Conservation (phyloP, 2,329 filamentous ascomycete genomes). For the Thelonectria olida region DNA sequence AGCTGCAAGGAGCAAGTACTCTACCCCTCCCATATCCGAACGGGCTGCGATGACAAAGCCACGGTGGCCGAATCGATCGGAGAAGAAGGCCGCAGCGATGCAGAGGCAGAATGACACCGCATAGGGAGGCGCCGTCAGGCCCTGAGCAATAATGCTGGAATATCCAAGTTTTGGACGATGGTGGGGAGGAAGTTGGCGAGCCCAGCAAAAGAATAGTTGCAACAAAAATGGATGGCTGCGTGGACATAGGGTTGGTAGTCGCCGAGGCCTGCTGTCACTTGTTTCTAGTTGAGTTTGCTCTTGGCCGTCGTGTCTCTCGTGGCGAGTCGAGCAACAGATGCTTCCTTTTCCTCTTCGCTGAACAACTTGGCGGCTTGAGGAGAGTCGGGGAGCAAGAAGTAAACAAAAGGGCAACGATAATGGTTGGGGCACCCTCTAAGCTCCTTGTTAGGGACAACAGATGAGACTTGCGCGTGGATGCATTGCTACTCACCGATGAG, state of each 20-base stretch:
- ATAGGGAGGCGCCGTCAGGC: slow-evolving; percentile 21
- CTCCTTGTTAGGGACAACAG: too few species aligned
- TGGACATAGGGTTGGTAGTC: slow-evolving; percentile 26
- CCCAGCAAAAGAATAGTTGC: slow-evolving; percentile 25
- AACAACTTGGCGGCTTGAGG: too few species aligned
- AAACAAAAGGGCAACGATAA: too few species aligned
- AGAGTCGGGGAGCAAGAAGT: too few species aligned
- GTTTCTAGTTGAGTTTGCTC: slow-evolving; percentile 20
- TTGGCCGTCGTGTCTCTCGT: too few species aligned
- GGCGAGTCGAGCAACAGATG: too few species aligned
- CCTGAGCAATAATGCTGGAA: slow-evolving; percentile 20
- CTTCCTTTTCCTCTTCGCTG: too few species aligned
- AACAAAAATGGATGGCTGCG: slow-evolving; percentile 24
- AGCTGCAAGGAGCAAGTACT: slow-evolving; percentile 1
- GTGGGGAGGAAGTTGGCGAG: slow-evolving; percentile 28
- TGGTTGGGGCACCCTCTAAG: too few species aligned
- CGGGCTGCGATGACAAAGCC: slow-evolving; percentile 16
- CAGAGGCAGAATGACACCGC: slow-evolving; percentile 21
- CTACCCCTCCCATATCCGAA: slow-evolving; percentile 5
- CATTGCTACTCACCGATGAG: too few species aligned
- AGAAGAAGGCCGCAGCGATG: slow-evolving; percentile 11
- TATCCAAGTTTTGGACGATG: slow-evolving; percentile 22
- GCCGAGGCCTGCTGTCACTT: slow-evolving; percentile 15
- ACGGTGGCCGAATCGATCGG: slow-evolving; percentile 19
- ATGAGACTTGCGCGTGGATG: too few species aligned